Evolutionary conservation across 2,329 filamentous ascomycete genomes (phyloP).

Genomic region (Dothideomycetidae sp.): DNA sequence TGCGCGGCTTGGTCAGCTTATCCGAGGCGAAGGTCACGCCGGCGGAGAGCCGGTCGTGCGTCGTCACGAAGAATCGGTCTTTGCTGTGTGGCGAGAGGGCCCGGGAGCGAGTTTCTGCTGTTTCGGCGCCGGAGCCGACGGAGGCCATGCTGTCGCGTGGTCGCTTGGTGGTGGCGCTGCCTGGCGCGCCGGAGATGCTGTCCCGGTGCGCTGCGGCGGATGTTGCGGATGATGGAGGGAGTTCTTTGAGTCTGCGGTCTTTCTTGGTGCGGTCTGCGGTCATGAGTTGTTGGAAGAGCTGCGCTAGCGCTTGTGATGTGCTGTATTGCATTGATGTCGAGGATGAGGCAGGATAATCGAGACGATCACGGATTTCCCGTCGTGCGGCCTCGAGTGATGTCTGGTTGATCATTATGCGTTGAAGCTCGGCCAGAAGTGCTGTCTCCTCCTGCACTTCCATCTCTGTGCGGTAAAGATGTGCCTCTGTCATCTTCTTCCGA

Average conservation of each 20-base stretch:
- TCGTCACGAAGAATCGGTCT: conserved; percentile 70
- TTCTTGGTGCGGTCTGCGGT: conserved; percentile 81
- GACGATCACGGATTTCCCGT: conserved; percentile 68
- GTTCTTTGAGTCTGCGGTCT: conserved; percentile 39
- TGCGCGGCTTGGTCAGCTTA: conserved; percentile 62
- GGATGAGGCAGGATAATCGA: conserved; percentile 62
- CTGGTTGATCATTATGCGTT: conserved; percentile 76
- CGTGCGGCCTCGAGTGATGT: conserved; percentile 79
- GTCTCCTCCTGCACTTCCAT: conserved; percentile 91
- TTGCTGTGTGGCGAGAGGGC: conserved; percentile 60
- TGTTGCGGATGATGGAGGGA: conserved; percentile 10
- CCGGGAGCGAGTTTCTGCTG: conserved; percentile 24
- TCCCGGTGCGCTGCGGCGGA: conserved; percentile 25
- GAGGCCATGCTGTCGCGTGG: conserved; percentile 29
- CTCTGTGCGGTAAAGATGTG: conserved; percentile 61
- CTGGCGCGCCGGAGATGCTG: conserved; percentile 24
- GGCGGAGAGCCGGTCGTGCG: conserved; percentile 58
- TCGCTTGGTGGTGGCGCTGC: conserved; percentile 18
- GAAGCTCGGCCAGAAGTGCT: conserved; percentile 73
- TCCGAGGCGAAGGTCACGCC: conserved; percentile 86
- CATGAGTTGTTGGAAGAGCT: conserved; percentile 69
- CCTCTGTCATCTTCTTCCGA: conserved; percentile 73
- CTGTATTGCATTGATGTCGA: conserved; percentile 59
- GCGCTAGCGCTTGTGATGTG: conserved; percentile 63
- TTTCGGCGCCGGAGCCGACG: conserved; percentile 19